Conservation (phyloP, 805 yeast genomes). For the Kodamaea hsintzibuensis region DNA sequence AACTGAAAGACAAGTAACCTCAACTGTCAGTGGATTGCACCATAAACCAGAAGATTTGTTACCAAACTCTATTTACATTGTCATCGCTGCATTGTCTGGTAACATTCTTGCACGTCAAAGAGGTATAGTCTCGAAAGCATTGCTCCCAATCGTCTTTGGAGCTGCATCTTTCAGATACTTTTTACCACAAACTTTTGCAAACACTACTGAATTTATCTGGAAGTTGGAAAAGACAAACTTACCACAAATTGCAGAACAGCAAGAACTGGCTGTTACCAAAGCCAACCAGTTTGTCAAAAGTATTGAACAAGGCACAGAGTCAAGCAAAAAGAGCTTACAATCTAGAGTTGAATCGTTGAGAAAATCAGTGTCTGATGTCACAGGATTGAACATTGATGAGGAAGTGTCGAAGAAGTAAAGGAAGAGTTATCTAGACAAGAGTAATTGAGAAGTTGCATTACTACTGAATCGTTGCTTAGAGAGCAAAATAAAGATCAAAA, state of each 20-base stretch:
- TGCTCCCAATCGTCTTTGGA: conserved; percentile 63
- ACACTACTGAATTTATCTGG: conserved; percentile 60
- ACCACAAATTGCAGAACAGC: conserved; percentile 66
- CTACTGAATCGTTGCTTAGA: neutral
- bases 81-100: conserved; percentile 71
- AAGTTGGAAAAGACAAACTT: conserved; percentile 56
- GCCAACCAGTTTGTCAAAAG: conserved; percentile 46
- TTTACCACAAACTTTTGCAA: conserved; percentile 70
- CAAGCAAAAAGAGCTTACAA: conserved; percentile 39
- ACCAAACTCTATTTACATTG: conserved; percentile 69
- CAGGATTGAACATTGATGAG: conserved; percentile 71
- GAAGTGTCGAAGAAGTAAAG: conserved; percentile 51
- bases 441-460: neutral
- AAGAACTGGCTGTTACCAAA: conserved; percentile 47
- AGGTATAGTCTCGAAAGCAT: conserved; percentile 52
- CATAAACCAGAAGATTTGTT: conserved; percentile 64
- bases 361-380: conserved; percentile 48
- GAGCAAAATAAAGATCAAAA: neutral
- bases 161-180: conserved; percentile 63
- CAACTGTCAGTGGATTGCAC: conserved; percentile 64
- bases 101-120: conserved; percentile 71
- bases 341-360: conserved; percentile 40
- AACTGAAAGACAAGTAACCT: conserved; percentile 63
- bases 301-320: conserved; percentile 44
- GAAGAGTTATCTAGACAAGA: neutral